These are phyloP conservation scores for Chaetomium fimeti DNA, from an alignment of 495 filamentous ascomycete genomes.

Conservation along the genomic window DNA sequence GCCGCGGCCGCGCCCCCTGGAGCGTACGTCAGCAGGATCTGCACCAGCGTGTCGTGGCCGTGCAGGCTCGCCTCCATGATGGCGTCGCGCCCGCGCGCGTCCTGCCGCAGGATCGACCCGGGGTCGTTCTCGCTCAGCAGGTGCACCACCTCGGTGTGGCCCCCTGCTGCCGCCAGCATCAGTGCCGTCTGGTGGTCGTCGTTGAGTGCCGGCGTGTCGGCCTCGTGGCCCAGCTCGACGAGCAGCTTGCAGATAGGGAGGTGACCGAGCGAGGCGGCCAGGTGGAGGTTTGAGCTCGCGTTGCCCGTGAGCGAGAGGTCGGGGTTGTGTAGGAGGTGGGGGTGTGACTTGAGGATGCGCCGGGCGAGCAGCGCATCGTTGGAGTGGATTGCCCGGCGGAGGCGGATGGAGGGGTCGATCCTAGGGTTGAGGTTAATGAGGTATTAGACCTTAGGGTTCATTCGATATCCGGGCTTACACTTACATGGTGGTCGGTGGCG, in stretches of 20 bases:
- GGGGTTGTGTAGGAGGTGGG: slow-evolving; percentile 66
- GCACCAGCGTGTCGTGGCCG: slow-evolving; percentile 59
- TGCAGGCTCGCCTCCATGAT: slow-evolving; percentile 56
- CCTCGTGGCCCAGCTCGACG: slow-evolving; percentile 57
- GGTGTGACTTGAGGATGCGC: slow-evolving; percentile 71
- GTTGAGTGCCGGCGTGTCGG: slow-evolving; percentile 62
- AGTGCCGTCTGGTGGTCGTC: slow-evolving; percentile 69
- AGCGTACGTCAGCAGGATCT: slow-evolving; percentile 57
- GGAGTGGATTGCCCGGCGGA: slow-evolving; percentile 69
- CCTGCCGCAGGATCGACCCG: slow-evolving; percentile 49
- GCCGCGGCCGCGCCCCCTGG: slow-evolving; percentile 49
- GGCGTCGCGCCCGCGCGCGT: slow-evolving; percentile 57
- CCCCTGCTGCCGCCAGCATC: slow-evolving; percentile 58
- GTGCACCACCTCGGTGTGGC: slow-evolving; percentile 61
- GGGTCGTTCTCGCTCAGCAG: slow-evolving; percentile 51
- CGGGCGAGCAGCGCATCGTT: slow-evolving; percentile 67
- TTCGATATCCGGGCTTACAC: neutral
- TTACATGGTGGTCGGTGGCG: neutral
- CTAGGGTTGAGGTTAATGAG: slow-evolving; percentile 35
- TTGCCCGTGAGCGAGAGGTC: slow-evolving; percentile 55
- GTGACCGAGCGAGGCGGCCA: slow-evolving; percentile 68
- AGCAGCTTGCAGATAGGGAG: slow-evolving; percentile 58
- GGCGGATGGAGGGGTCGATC: slow-evolving; percentile 64
- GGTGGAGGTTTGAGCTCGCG: slow-evolving; percentile 74
- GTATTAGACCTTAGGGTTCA: neutral